Conservation (phyloP, 2,329 filamentous ascomycete species). For the Raffaelea albimanens region DNA sequence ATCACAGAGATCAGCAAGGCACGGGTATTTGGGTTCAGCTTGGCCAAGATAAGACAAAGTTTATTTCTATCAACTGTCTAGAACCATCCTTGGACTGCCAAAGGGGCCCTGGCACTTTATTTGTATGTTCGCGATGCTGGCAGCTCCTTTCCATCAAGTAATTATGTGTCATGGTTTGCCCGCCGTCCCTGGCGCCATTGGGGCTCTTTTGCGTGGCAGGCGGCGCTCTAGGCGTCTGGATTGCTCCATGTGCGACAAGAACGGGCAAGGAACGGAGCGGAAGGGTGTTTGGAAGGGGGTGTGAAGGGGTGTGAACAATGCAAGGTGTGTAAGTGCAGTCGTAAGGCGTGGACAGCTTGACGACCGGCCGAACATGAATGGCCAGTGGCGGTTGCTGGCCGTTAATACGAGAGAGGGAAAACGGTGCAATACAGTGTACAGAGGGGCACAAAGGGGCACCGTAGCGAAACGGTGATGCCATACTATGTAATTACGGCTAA, state of each 20-base stretch:
- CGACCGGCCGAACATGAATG: too few relatives aligned
- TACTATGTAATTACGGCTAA: too few relatives aligned
- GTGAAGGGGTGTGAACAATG: too few relatives aligned
- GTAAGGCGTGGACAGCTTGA: too few relatives aligned
- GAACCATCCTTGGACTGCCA: not conserved
- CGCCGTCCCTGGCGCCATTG: not conserved
- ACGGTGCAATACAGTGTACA: too few relatives aligned
- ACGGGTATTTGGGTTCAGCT: not conserved
- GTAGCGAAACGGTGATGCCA: too few relatives aligned
- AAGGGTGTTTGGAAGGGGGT: not conserved
- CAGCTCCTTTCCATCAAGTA: constrained; percentile 19
- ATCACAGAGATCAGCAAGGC: too few relatives aligned
- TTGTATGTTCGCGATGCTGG: constrained; percentile 11
- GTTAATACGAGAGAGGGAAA: too few relatives aligned
- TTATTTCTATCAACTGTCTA: not conserved
- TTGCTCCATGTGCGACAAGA: not conserved
- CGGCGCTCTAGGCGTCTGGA: too few relatives aligned
- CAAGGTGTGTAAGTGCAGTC: too few relatives aligned
- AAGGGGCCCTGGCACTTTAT: constrained; percentile 7
- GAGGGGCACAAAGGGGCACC: too few relatives aligned
- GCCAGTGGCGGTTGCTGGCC: too few relatives aligned
- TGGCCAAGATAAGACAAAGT: not conserved
- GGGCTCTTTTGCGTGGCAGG: not conserved
- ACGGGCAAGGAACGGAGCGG: not conserved
- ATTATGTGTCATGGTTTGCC: constrained; percentile 21